These are phyloP conservation scores for Gorgonomyces haynaldii DNA, from an alignment of 192 early-diverging fungal genomes.

Conservation along the genomic window DNA sequence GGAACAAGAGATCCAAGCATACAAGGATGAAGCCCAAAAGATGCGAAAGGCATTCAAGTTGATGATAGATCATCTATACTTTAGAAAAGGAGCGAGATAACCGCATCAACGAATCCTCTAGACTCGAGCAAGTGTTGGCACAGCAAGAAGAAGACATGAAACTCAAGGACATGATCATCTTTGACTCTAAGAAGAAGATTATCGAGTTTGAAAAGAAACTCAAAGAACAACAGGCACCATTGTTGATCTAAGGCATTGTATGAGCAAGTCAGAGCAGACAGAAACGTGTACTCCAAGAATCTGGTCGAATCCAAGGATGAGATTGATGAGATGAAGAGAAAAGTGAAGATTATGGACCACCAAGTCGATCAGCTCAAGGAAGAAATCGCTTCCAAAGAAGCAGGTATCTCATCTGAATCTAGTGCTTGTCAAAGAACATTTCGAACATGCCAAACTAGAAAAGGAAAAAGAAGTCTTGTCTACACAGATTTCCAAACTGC, in stretches of 20 bases:
- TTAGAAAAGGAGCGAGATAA: constrained; percentile 49
- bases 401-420: constrained; percentile 19
- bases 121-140: constrained; percentile 15
- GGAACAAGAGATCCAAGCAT: constrained; percentile 46
- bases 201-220: constrained; percentile 43
- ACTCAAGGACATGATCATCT: constrained; percentile 47
- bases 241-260: constrained; percentile 27
- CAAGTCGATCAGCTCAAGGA: constrained; percentile 55
- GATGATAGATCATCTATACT: constrained; percentile 35
- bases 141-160: constrained; percentile 44
- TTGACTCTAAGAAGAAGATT: constrained; percentile 49
- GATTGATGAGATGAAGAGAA: constrained; percentile 50
- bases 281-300: constrained; percentile 50
- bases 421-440: constrained; percentile 47
- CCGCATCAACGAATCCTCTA: constrained; percentile 30
- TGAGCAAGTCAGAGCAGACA: constrained; percentile 46
- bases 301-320: constrained; percentile 49
- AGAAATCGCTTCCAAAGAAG: constrained; percentile 45
- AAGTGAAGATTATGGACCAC: constrained; percentile 51
- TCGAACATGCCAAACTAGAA: constrained; percentile 47
- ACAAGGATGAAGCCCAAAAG: constrained; percentile 50
- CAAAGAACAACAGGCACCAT: constrained; percentile 42
- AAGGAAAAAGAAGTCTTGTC: constrained; percentile 49
- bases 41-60: constrained; percentile 40
- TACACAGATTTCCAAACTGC: constrained; percentile 39